Conservation (phyloP, 2,329 filamentous ascomycete species). For the Pseudogymnoascus verrucosus region DNA sequence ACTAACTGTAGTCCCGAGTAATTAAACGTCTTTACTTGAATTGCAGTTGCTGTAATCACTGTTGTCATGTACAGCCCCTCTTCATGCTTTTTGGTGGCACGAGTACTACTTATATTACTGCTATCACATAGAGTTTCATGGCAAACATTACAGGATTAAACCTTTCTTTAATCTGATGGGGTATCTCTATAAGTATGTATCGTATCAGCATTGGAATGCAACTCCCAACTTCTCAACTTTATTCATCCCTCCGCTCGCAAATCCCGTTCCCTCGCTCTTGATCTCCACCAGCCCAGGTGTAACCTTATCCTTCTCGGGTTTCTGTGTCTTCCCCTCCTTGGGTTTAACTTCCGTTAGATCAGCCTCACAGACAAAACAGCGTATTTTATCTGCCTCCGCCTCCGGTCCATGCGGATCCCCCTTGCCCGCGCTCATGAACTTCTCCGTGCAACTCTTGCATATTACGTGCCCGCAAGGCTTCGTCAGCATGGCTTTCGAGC, state of each 20-base stretch:
- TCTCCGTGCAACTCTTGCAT: conserved; percentile 74
- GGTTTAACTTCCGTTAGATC: conserved; percentile 50
- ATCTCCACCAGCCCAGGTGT: conserved; percentile 70
- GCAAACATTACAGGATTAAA: not conserved
- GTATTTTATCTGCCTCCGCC: conserved; percentile 41
- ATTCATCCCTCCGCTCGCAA: conserved; percentile 78
- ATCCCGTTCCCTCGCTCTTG: conserved; percentile 82
- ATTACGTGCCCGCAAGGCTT: conserved; percentile 89
- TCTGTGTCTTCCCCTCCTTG: conserved; percentile 34
- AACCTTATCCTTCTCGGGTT: conserved; percentile 50
- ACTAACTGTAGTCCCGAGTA: too few relatives aligned
- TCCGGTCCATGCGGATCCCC: conserved; percentile 52
- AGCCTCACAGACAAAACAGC: conserved; percentile 82
- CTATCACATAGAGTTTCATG: not conserved
- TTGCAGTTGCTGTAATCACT: too few relatives aligned
- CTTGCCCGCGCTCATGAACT: conserved; percentile 63
- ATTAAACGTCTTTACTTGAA: too few relatives aligned
- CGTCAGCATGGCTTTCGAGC: conserved; percentile 71
- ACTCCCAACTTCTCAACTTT: conserved; percentile 72
- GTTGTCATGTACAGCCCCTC: too few relatives aligned
- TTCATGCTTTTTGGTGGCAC: too few relatives aligned
- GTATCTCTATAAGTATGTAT: conserved; percentile 5
- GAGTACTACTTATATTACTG: too few relatives aligned
- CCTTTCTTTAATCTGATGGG: not conserved
- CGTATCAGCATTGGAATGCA: conserved; percentile 67